Conservation (phyloP, 768 basidiomycete genomes). For the Pulveroboletus ravenelii region DNA sequence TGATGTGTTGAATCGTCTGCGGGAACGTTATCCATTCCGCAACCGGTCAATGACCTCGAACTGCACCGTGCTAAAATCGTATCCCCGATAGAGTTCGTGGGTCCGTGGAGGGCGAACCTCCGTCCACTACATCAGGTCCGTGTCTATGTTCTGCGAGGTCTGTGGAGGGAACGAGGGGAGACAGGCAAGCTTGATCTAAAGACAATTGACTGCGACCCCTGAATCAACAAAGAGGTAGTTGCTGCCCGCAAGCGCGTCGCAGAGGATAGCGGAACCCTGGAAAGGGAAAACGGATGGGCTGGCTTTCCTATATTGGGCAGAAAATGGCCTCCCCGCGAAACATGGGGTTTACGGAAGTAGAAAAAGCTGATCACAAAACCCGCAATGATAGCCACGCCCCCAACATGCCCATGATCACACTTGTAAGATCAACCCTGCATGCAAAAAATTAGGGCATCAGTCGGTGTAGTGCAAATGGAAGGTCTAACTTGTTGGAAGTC, state of each 20-base stretch:
- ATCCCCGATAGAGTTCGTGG: neutral
- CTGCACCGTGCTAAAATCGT: constrained; percentile 13
- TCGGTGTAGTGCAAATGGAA: neutral
- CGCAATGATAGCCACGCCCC: constrained; percentile 4
- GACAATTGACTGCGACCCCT: neutral
- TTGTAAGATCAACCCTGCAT: constrained; percentile 14
- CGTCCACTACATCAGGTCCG: neutral
- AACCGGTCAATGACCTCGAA: constrained; percentile 10
- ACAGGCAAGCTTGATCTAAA: neutral
- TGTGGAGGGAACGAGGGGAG: constrained; percentile 5
- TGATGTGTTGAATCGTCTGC: constrained; percentile 12
- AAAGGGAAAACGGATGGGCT: neutral
- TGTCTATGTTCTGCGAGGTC: neutral
- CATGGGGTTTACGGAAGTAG: constrained; percentile 6
- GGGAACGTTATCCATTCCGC: constrained; percentile 5
- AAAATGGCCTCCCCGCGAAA: neutral
- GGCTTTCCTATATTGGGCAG: neutral
- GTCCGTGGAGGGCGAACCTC: neutral
- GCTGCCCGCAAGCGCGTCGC: constrained; percentile 5
- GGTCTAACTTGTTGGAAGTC: constrained; percentile 6
- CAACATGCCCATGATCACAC: constrained; percentile 11
- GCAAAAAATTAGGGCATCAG: neutral
- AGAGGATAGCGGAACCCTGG: constrained; percentile 11
- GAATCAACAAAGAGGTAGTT: neutral
- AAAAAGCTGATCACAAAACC: constrained; percentile 1